Base-by-base conservation (phyloP, 108 stramenopile species). In the Hondaea fermentalgiana region DNA sequence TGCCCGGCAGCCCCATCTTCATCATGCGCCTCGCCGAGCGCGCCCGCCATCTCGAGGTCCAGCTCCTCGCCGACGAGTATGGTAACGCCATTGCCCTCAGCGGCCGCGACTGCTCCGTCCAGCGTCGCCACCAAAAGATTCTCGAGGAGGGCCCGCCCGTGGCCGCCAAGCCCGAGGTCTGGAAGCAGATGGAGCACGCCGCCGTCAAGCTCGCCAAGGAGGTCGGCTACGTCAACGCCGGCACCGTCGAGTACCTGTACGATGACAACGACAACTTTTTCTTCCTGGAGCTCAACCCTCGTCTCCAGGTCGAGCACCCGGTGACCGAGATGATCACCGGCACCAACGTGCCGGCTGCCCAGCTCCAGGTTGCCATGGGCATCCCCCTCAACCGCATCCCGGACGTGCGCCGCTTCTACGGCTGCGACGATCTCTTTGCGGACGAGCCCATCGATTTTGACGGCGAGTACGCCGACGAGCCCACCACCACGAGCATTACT, bases 261-360 rank as follows among this genome's bases (percentile, higher is more conserved):
- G 95, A 96, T 3, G 97, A 97, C 17, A 45, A 89, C 83, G 89
- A 95, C 72, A 96, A 97, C 90, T 99, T 98, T 89, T 98, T 96
- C 91, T 99, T 99, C 91, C 93, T 99, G 90, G 99, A 99, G 92
- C 93, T 99, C 87, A 99, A 99, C 92, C 99, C 99, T 3, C 87
- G 92, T 3, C 87, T 99, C 72, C 98, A 99, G 92, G 99, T 99
- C 72, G 99, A 99, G 92, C 99, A 99, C 95, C 98, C 98, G 6
- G 98, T 99, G n/a, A 99, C 99, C 5, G 99, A 99, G 94, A 98
- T 98, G 96, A 98, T 99, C 90, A 98, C 98, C 25, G 87, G 94
- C 21, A 97, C 97, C 44, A 99, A 99, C 92, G 90, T 99, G 58
- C 99, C 99, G 3, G 98, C 98, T 25, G 94, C 95, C 6, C 99